Evolutionary conservation across 768 basidiomycete genomes (phyloP).

Genomic region (Leccinum subgranulosum): DNA sequence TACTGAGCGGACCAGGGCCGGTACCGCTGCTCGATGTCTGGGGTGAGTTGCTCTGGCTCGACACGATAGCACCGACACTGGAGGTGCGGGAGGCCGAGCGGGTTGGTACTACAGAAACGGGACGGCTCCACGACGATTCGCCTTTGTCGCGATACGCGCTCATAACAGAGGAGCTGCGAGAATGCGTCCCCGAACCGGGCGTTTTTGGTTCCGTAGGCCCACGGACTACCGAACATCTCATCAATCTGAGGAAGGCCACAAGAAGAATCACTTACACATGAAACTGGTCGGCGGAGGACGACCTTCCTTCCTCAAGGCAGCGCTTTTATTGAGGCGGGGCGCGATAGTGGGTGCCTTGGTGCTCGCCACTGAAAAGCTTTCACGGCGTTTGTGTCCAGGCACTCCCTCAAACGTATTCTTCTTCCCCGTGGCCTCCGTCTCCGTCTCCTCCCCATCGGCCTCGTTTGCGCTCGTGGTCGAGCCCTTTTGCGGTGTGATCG

Average conservation of each 20-base stretch:
- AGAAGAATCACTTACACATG: slow-evolving; percentile 52
- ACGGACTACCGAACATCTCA: slow-evolving; percentile 41
- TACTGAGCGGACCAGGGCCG: slow-evolving; percentile 26
- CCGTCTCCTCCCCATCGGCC: slow-evolving; percentile 29
- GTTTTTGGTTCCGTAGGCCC: slow-evolving; percentile 38
- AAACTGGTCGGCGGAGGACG: slow-evolving; percentile 62
- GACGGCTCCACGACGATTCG: slow-evolving; percentile 12
- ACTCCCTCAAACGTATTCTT: slow-evolving; percentile 70
- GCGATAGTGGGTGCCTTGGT: slow-evolving; percentile 40
- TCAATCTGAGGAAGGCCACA: background rate
- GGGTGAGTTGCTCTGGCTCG: slow-evolving; percentile 25
- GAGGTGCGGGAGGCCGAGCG: slow-evolving; percentile 45
- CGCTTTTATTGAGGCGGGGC: slow-evolving; percentile 45
- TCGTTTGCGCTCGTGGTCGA: slow-evolving; percentile 22
- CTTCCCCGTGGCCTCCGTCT: slow-evolving; percentile 24
- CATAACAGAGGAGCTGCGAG: slow-evolving; percentile 43
- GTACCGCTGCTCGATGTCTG: slow-evolving; percentile 26
- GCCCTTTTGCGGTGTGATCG: slow-evolving; percentile 10
- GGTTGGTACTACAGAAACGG: slow-evolving; percentile 24
- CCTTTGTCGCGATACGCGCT: slow-evolving; percentile 25
- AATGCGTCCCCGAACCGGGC: slow-evolving; percentile 35
- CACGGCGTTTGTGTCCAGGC: slow-evolving; percentile 80
- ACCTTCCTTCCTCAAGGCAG: slow-evolving; percentile 43
- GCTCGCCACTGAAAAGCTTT: slow-evolving; percentile 67
- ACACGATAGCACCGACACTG: slow-evolving; percentile 9